These are phyloP conservation scores for Cladorrhinum sp. DNA, from an alignment of 2,329 filamentous ascomycete species.

Conservation along the genomic window DNA sequence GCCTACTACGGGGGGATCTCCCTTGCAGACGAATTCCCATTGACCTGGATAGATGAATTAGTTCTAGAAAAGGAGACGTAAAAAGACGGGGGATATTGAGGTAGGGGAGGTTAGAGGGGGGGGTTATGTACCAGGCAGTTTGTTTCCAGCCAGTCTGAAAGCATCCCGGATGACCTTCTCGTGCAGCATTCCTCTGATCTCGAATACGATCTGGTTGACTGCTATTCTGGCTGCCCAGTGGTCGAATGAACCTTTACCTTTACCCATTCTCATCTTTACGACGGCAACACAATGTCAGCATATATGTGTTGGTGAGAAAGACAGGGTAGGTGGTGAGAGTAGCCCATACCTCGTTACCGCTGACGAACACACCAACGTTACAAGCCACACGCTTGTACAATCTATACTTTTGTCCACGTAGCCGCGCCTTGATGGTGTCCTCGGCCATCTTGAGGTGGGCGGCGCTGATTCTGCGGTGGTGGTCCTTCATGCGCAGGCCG, in stretches of 20 bases:
- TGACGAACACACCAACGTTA: conserved; percentile 92
- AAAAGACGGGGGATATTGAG: neutral
- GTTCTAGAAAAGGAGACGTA: neutral
- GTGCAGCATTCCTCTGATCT: conserved; percentile 87
- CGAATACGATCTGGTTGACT: conserved; percentile 88
- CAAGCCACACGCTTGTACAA: conserved; percentile 88
- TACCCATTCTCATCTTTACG: conserved; percentile 93
- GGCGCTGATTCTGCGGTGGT: conserved; percentile 86
- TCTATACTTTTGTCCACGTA: conserved; percentile 88
- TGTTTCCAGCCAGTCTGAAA: conserved; percentile 89
- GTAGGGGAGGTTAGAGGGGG: too few species aligned
- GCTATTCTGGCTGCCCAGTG: conserved; percentile 90
- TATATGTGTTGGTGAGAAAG: neutral
- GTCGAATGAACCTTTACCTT: conserved; percentile 96
- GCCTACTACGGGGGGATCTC: conserved; percentile 84
- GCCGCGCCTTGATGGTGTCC: conserved; percentile 83
- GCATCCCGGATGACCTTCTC: conserved; percentile 93
- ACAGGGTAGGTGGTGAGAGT: neutral
- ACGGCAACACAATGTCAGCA: conserved; percentile 17
- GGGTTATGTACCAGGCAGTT: conserved; percentile 74
- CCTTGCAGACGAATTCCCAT: conserved; percentile 93
- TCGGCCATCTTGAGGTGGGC: conserved; percentile 85
- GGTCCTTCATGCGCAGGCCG: conserved; percentile 87
- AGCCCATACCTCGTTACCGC: conserved; percentile 83
- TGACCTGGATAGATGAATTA: conserved; percentile 49